phyloP scores from a whole-genome alignment of 495 filamentous ascomycete genomes.

The Talaromyces thailandensis region DNA sequence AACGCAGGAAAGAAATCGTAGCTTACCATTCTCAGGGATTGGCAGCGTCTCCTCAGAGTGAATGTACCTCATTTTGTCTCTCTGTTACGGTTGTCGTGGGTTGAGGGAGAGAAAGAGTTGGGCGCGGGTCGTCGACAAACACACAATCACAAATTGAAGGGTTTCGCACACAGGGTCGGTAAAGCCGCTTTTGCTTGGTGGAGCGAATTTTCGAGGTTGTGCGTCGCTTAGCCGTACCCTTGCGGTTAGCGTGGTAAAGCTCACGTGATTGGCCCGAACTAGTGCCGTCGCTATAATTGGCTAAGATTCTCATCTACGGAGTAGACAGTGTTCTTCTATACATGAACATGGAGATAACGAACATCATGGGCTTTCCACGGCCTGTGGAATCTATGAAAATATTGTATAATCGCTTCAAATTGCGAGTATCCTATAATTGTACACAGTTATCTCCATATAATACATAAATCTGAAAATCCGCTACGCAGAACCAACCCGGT shows the following conservation, averaged over 20 bases:
- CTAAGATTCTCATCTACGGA: too few species aligned
- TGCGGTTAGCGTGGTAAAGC: conserved; percentile 12
- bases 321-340: too few species aligned
- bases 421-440: background rate
- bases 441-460: background rate
- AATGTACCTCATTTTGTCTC: conserved; percentile 92
- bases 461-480: background rate
- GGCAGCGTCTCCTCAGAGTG: conserved; percentile 89
- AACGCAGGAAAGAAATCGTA: conserved; percentile 20
- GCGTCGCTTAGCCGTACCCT: conserved; percentile 35
- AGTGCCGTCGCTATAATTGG: too few species aligned
- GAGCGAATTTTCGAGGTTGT: conserved; percentile 41
- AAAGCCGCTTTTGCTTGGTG: conserved; percentile 29
- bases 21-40: conserved; percentile 93
- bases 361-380: background rate
- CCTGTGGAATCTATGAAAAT: background rate
- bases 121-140: conserved; percentile 24
- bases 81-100: conserved; percentile 30
- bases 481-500: background rate
- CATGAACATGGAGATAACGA: background rate
- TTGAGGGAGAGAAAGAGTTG: conserved; percentile 31
- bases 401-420: background rate
- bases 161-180: conserved; percentile 20
- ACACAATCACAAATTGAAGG: background rate
- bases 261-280: background rate